Conservation (phyloP, 2,329 filamentous ascomycete species). For the Colletotrichum sojae region DNA sequence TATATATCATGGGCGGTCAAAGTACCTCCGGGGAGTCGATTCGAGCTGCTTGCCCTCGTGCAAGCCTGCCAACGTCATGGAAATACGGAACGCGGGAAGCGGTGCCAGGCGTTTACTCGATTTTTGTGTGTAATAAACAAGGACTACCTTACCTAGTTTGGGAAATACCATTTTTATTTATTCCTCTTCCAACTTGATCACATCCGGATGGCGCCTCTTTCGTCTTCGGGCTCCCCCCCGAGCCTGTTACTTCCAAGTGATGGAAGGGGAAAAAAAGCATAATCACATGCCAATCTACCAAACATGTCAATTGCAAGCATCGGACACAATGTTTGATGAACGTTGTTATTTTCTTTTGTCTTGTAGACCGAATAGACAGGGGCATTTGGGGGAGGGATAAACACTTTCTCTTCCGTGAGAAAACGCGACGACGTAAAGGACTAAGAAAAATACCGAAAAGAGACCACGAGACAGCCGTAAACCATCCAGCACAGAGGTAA, state of each 20-base stretch:
- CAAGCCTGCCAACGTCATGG: not conserved
- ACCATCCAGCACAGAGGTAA: conserved; percentile 40
- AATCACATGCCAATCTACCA: not conserved
- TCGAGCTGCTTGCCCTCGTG: too few species aligned
- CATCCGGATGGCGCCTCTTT: not conserved
- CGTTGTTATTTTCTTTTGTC: conserved; percentile 42
- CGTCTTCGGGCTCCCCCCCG: not conserved
- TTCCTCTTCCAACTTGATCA: not conserved
- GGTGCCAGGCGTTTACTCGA: conserved; percentile 21
- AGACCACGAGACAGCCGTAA: conserved; percentile 43
- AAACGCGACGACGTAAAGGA: conserved; percentile 39
- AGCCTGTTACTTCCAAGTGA: too few species aligned
- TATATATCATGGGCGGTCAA: not conserved
- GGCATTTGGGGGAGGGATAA: conserved; percentile 39
- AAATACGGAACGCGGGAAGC: conserved; percentile 4
- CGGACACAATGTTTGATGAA: conserved; percentile 34
- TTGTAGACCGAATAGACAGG: conserved; percentile 42
- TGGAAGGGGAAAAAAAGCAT: too few species aligned
- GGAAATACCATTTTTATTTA: conserved; percentile 26
- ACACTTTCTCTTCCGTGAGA: conserved; percentile 39
- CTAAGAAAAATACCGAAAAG: conserved; percentile 41
- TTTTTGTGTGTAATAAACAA: not conserved
- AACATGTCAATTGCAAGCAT: not conserved
- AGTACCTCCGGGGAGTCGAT: not conserved
- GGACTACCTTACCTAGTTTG: not conserved